Evolutionary conservation across 2,329 filamentous ascomycete species (phyloP), one percentile per base, ranked within the genome.

Genomic region (Stemphylium vesicarium): DNA sequence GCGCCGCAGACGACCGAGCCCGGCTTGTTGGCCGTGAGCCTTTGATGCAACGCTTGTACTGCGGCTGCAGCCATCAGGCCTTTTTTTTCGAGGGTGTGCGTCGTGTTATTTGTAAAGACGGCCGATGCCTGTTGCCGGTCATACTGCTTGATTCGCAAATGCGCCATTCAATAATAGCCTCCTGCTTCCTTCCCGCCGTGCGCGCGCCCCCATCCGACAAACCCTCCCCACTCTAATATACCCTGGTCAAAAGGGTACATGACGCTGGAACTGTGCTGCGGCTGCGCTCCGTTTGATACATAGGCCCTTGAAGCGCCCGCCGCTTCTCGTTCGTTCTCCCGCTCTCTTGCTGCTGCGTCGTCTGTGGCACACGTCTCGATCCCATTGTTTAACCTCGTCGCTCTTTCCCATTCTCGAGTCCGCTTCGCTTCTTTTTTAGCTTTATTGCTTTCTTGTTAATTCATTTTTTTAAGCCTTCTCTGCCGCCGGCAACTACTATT

Each of bases 361-460:
- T 45, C 15, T 29, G 47, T 50, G 38, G 52, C 53, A 63, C 64
- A 16, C 33, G n/a, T 36, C n/a, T 36, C 10, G 33, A 15, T 10
- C 33, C 15, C 15, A 16, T 60, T 56, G 64, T 62, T 69, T 62
- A 57, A 51, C 56, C 48, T 61, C 50, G 67, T 65, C 64, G 46
- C 59, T 69, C 66, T 52, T 68, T 71, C 38, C 53, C 52, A n/a
- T 57, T 43, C 15, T 37, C 50, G 31, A 53, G 44, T 63, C 44
- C 56, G 53, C 53, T 60, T 59, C 45, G 13, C 51, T 51, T 48
- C 35, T 42, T 44, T 49, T 50, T 42, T 47, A 43, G 31, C 29
- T 53, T 50, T 42, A 13, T 32, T 41, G 50, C 58, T 49, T 45
- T 50, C 37, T 60, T 58, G 55, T 54, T 50, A 50, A 50, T 48